phyloP scores from a whole-genome alignment of 805 yeast species.

The Tetrapisispora namnaoensis region DNA sequence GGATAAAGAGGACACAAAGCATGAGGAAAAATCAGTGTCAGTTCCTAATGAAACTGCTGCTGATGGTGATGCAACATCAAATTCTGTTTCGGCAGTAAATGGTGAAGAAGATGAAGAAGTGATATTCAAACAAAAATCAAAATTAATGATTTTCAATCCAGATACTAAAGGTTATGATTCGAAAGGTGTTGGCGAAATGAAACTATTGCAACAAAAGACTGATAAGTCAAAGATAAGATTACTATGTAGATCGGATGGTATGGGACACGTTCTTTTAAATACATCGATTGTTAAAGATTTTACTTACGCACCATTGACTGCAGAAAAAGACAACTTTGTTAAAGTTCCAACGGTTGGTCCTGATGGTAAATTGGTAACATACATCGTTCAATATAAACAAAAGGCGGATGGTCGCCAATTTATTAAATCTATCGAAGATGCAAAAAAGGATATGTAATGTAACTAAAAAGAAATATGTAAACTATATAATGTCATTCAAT shows the following conservation, averaged over 20 bases:
- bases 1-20: constrained; percentile 12
- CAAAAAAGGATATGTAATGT: constrained; percentile 25
- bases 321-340: constrained; percentile 56
- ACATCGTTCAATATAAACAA: constrained; percentile 60
- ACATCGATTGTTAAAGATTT: constrained; percentile 48
- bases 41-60: constrained; percentile 37
- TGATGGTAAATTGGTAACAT: constrained; percentile 53
- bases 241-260: constrained; percentile 81
- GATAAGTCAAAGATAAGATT: constrained; percentile 54
- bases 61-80: constrained; percentile 35
- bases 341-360: constrained; percentile 54
- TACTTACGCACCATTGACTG: constrained; percentile 42
- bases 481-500: background rate
- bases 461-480: background rate
- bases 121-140: constrained; percentile 57
- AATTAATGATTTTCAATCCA: constrained; percentile 51
- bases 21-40: constrained; percentile 17
- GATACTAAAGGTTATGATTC: constrained; percentile 45
- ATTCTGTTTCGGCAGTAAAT: constrained; percentile 38
- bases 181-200: constrained; percentile 76
- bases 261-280: constrained; percentile 69
- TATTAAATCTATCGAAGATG: constrained; percentile 24
- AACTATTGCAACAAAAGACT: constrained; percentile 51
- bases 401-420: constrained; percentile 29
- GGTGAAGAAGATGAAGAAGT: constrained; percentile 81